Conservation (phyloP, 2,329 filamentous ascomycete genomes). For the Metarhizium robertsii region DNA sequence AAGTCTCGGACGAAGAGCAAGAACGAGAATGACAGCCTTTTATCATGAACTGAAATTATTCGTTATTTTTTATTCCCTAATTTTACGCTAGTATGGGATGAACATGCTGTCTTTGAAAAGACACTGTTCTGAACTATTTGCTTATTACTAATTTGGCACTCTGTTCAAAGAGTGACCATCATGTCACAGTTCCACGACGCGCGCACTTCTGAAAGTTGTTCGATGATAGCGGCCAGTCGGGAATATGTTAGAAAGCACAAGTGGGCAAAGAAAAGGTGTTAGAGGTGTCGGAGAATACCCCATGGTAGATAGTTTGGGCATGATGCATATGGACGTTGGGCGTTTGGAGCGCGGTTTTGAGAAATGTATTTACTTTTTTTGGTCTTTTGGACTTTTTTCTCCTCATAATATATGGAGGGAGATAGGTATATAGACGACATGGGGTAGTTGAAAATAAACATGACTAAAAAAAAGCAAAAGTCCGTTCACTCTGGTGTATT, state of each 20-base stretch:
- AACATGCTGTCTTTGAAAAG: background rate
- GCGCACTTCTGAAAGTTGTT: background rate
- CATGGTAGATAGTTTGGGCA: constrained; percentile 1
- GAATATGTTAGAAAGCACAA: constrained; percentile 3
- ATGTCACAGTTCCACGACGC: constrained; percentile 11
- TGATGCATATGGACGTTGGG: constrained; percentile 2
- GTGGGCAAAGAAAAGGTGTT: background rate
- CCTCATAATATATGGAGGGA: constrained; percentile 9
- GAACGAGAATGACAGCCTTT: background rate
- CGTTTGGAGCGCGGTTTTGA: constrained; percentile 2
- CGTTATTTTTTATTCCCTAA: background rate
- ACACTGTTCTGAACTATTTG: background rate
- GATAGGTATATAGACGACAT: constrained; percentile 10
- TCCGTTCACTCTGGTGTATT: background rate
- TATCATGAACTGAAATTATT: background rate
- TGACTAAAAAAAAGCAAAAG: background rate
- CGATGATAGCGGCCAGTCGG: constrained; percentile 1
- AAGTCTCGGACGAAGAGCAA: constrained; percentile 21
- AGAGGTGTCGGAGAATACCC: background rate
- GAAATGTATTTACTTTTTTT: constrained; percentile 10
- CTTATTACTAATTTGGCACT: constrained; percentile 9
- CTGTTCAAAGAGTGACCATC: constrained; percentile 6
- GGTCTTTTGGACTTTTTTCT: constrained; percentile 2
- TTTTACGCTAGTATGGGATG: background rate
- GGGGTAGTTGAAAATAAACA: background rate